A percentile compares a stretch with the other conserved stretches of the same genome.
These are phyloP conservation scores for Glarea lozoyensis DNA, from an alignment of 495 filamentous ascomycete species.

Conservation along the genomic window DNA sequence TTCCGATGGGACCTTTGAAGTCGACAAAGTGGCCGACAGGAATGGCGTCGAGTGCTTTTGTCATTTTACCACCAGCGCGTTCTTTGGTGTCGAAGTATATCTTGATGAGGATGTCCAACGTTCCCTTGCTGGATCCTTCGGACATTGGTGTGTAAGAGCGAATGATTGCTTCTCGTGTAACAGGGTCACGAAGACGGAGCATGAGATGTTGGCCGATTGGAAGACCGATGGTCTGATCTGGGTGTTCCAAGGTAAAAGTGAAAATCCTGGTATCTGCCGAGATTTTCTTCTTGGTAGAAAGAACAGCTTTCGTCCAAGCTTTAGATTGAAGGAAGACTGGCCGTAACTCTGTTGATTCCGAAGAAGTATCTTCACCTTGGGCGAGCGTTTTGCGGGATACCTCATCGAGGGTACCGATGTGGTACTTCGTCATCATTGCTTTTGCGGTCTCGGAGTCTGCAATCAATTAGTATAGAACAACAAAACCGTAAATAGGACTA, in stretches of 20 bases:
- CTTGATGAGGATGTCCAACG: slow-evolving; percentile 72
- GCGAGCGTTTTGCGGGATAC: slow-evolving; percentile 42
- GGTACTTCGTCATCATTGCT: slow-evolving; percentile 81
- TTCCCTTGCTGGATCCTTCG: slow-evolving; percentile 47
- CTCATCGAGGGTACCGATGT: slow-evolving; percentile 70
- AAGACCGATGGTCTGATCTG: slow-evolving; percentile 62
- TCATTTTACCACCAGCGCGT: slow-evolving; percentile 75
- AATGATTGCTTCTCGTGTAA: slow-evolving; percentile 63
- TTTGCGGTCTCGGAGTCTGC: slow-evolving; percentile 88
- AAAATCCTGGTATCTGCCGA: slow-evolving; percentile 83
- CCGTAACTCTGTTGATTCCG: slow-evolving; percentile 27
- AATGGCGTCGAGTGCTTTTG: slow-evolving; percentile 65
- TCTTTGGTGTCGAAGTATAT: slow-evolving; percentile 61
- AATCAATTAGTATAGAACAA: neutral
- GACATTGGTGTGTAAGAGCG: slow-evolving; percentile 87
- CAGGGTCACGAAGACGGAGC: slow-evolving; percentile 68
- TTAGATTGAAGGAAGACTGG: slow-evolving; percentile 62
- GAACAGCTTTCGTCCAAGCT: slow-evolving; percentile 59
- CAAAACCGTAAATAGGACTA: slow-evolving; percentile 9
- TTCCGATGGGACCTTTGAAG: slow-evolving; percentile 86
- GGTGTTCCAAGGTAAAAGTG: slow-evolving; percentile 68
- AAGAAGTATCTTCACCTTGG: slow-evolving; percentile 13
- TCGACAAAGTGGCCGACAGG: slow-evolving; percentile 63
- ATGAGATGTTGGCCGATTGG: slow-evolving; percentile 87
- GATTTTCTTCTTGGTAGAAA: slow-evolving; percentile 54